A percentile compares a stretch with the other conserved stretches of the same genome.
Conservation (phyloP, 2,329 filamentous ascomycete species). For the Penicillium oxalicum region DNA sequence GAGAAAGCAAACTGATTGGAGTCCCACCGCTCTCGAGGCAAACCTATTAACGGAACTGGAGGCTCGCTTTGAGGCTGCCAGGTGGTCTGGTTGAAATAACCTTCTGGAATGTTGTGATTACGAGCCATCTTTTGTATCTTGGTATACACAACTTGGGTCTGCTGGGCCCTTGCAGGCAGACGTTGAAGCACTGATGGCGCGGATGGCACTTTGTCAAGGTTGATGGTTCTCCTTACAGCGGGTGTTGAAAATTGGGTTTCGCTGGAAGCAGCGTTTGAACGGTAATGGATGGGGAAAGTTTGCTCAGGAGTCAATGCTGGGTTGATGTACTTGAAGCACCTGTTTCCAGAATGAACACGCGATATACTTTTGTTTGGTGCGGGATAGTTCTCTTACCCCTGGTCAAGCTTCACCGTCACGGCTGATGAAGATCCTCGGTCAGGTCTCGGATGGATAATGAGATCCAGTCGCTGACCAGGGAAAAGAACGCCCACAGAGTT, state of each 20-base stretch:
- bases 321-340: slow-evolving; percentile 43
- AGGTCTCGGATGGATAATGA: slow-evolving; percentile 27
- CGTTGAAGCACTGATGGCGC: slow-evolving; percentile 21
- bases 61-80: slow-evolving; percentile 38
- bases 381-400: slow-evolving; percentile 23
- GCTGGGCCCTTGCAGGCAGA: slow-evolving; percentile 28
- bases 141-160: slow-evolving; percentile 43
- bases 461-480: slow-evolving; percentile 43
- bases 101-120: slow-evolving; percentile 40
- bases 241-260: not conserved
- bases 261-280: not conserved
- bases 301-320: slow-evolving; percentile 37
- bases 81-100: slow-evolving; percentile 46
- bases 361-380: not conserved
- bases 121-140: slow-evolving; percentile 42
- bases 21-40: slow-evolving; percentile 38
- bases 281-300: slow-evolving; percentile 28
- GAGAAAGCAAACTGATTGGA: slow-evolving; percentile 37
- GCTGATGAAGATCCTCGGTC: slow-evolving; percentile 11
- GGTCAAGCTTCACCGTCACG: slow-evolving; percentile 32
- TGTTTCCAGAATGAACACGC: slow-evolving; percentile 6
- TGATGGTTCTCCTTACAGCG: slow-evolving; percentile 11
- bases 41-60: slow-evolving; percentile 27
- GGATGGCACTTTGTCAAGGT: slow-evolving; percentile 25
- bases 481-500: slow-evolving; percentile 39